Conservation (phyloP, 345 rosid genomes). For the Hypericum androsaemum region DNA sequence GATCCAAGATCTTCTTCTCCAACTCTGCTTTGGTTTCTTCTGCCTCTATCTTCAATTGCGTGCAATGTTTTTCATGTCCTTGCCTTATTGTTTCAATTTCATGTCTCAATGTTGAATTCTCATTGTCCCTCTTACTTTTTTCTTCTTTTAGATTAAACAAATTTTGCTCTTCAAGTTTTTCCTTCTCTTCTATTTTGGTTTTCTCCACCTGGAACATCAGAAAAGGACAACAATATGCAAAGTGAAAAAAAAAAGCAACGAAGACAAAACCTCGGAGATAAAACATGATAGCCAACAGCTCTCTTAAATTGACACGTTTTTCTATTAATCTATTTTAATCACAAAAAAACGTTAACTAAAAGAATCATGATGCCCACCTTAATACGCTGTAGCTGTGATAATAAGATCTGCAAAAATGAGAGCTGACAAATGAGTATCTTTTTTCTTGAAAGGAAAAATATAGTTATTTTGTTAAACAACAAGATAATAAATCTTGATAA, state of each 20-base stretch:
- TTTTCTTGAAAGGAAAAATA: neutral
- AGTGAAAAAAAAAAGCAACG: no score
- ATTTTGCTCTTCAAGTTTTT: constrained; percentile 54
- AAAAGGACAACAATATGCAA: neutral
- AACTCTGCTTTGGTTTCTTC: constrained; percentile 39
- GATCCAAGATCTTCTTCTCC: constrained; percentile 54
- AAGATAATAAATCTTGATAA: constrained; percentile 13
- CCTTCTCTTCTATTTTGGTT: constrained; percentile 54
- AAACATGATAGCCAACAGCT: neutral
- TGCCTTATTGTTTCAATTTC: constrained; percentile 47
- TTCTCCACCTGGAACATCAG: constrained; percentile 51
- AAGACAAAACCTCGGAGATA: neutral
- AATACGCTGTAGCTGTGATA: constrained; percentile 17
- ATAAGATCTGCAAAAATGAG: constrained; percentile 14
- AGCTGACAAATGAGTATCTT: constrained; percentile 11
- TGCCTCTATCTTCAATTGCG: constrained; percentile 42
- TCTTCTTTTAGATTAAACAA: constrained; percentile 42
- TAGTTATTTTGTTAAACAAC: neutral
- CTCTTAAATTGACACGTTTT: neutral
- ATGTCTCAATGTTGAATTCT: constrained; percentile 52
- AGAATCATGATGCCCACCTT: constrained; percentile 12
- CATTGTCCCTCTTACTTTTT: constrained; percentile 38
- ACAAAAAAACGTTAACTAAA: neutral
- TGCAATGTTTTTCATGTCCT: constrained; percentile 42
- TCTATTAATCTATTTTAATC: neutral